Base-by-base conservation (phyloP, 176 grass and related monocot genomes). In the Saccharum spontaneum region DNA sequence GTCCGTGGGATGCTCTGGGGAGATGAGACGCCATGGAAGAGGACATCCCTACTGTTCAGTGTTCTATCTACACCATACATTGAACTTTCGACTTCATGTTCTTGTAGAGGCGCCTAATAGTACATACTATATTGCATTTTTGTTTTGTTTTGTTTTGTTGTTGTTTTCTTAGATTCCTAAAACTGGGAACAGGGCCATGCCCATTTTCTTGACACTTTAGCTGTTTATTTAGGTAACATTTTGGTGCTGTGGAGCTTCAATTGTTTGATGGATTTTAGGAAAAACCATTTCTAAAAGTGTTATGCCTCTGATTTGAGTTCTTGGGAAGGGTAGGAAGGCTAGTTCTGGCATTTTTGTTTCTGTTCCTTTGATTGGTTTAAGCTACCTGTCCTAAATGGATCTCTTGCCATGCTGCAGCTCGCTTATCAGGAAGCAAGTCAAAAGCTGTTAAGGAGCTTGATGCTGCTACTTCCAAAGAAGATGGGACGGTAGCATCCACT, bases 401-500 rank as follows among this genome's bases (percentile, higher is more conserved):
- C 17, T 45, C 66, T 8, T 84, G 4, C 43, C 7, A 67, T 83
- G 43, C 90, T 33, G 34, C 34, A 99, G 93, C 97, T 73, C 86
- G 84, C 36, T 89, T 94, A 49, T 96, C 97, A 76, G 97, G 97
- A 83, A 89, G 73, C 71, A 86, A 93, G 74, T 65, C 90, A 71
- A 90, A 92, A 82, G 85, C 93, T 76, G 89, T 99, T 48, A 92
- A 91, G 86, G 93, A 94, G 72, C 48, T 99, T 23, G 86, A 89
- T 73, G 40, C 45, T 26, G 78, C 73, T 89, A 46, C 85, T 84
- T 87, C 81, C 11, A 88, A 89, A 78, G 80, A 93, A 88, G 85
- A 92, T 90, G 95, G 95, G 36, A 71, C 76, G 68, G n/a, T 98
- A 77, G 78, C 95, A 86, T 83, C 86, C 33, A 87, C 69, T 60